A percentile compares a stretch with the other conserved stretches of the same genome.
phyloP scores from a whole-genome alignment of 805 yeast species.

The Monosporozyma servazzii region DNA sequence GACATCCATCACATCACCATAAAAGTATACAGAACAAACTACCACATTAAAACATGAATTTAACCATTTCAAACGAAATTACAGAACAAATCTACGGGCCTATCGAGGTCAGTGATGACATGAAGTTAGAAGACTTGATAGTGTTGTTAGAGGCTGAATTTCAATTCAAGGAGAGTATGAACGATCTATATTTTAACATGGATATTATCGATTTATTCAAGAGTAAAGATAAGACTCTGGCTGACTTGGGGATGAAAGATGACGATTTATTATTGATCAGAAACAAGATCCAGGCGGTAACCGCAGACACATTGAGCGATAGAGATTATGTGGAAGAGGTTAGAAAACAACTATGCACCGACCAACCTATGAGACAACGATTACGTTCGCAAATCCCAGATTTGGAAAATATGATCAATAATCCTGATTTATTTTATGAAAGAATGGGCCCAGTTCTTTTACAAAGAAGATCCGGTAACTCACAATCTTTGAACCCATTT shows the following conservation, averaged over 20 bases:
- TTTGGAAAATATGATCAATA: constrained; percentile 37
- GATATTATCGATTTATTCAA: constrained; percentile 27
- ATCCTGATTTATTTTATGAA: constrained; percentile 41
- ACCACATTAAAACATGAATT: constrained; percentile 29
- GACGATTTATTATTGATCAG: constrained; percentile 47
- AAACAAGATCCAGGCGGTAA: constrained; percentile 15
- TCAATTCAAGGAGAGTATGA: constrained; percentile 37
- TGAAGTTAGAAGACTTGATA: constrained; percentile 56
- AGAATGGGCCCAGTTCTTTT: constrained; percentile 31
- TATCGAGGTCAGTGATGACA: constrained; percentile 56
- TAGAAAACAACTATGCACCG: constrained; percentile 40
- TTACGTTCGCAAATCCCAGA: constrained; percentile 37
- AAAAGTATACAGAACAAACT: background rate
- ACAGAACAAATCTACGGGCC: constrained; percentile 40
- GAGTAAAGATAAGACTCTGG: constrained; percentile 32
- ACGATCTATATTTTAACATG: constrained; percentile 43
- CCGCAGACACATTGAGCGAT: constrained; percentile 7
- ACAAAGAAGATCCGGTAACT: constrained; percentile 21
- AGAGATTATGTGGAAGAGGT: constrained; percentile 35
- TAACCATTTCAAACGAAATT: constrained; percentile 42
- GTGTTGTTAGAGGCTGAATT: constrained; percentile 71
- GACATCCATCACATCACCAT: background rate
- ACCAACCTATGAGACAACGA: constrained; percentile 34
- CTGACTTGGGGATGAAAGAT: constrained; percentile 41
- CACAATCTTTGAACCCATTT: constrained; percentile 14